phyloP scores from a whole-genome alignment of 805 yeast species.

The Wickerhamiella kazuoi region DNA sequence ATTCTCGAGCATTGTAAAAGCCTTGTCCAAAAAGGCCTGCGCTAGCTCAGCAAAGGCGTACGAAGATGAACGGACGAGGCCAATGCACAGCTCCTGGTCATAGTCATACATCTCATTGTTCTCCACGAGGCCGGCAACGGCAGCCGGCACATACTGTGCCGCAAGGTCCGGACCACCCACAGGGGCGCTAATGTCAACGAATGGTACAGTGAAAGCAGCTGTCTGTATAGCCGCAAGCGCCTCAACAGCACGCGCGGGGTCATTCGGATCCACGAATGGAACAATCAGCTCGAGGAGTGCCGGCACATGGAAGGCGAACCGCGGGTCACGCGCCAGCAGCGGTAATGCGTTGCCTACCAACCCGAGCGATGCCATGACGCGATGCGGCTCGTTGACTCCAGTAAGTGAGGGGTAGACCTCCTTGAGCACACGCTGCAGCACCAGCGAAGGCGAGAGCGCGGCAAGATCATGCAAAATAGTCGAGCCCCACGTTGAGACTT shows the following conservation, averaged over 20 bases:
- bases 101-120: conserved; percentile 12
- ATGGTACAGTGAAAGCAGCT: conserved; percentile 54
- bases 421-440: conserved; percentile 21
- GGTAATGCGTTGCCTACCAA: conserved; percentile 49
- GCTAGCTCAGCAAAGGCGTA: conserved; percentile 48
- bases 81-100: conserved; percentile 28
- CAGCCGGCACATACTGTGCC: conserved; percentile 38
- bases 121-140: conserved; percentile 43
- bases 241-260: conserved; percentile 50
- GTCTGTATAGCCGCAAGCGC: conserved; percentile 54
- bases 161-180: conserved; percentile 24
- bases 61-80: conserved; percentile 56
- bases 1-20: conserved; percentile 50
- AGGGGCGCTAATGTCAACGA: conserved; percentile 31
- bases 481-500: conserved; percentile 5
- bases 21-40: conserved; percentile 35
- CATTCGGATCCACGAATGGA: conserved; percentile 81
- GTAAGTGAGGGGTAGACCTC: conserved; percentile 47
- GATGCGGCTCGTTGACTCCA: conserved; percentile 38
- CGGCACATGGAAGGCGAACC: conserved; percentile 62
- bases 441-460: conserved; percentile 35
- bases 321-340: conserved; percentile 42
- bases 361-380: conserved; percentile 56
- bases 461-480: conserved; percentile 26
- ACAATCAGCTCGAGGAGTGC: conserved; percentile 50